These are phyloP conservation scores for Clohesyomyces aquaticus DNA, from an alignment of 495 filamentous ascomycete genomes.

Conservation along the genomic window DNA sequence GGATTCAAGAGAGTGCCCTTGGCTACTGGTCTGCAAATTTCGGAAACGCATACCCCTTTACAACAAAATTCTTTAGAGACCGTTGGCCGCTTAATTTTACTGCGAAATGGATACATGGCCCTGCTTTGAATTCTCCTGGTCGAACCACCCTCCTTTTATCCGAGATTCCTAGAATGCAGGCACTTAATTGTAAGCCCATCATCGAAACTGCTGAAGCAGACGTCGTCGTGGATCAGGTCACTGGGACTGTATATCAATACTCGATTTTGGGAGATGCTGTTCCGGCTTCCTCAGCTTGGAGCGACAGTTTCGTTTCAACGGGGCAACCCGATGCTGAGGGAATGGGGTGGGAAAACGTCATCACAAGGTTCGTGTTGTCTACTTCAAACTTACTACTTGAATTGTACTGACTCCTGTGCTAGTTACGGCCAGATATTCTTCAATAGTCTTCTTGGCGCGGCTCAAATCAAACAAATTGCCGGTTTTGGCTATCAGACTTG, in stretches of 20 bases:
- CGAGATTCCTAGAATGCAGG: not conserved
- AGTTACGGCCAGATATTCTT: constrained; percentile 8
- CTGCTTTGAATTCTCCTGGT: not conserved
- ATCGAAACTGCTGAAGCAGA: constrained; percentile 8
- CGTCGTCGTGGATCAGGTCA: not conserved
- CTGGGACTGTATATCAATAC: not conserved
- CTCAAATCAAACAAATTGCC: no score
- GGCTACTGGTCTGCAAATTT: not conserved
- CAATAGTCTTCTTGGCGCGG: constrained; percentile 4
- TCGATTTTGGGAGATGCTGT: not conserved
- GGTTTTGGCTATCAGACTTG: no score
- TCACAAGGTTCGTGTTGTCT: not conserved
- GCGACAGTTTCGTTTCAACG: not conserved
- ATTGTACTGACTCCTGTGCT: not conserved
- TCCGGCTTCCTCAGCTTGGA: not conserved
- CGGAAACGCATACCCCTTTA: not conserved
- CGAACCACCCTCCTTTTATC: not conserved
- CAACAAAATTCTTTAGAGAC: not conserved
- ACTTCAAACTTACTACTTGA: no score
- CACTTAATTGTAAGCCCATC: not conserved
- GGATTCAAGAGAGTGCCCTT: not conserved
- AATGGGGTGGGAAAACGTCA: not conserved
- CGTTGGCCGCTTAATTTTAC: constrained; percentile 10
- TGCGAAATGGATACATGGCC: constrained; percentile 3
- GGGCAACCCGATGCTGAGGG: no score